phyloP scores from a whole-genome alignment of 148 eudicot species.

The Rheum nobile region DNA sequence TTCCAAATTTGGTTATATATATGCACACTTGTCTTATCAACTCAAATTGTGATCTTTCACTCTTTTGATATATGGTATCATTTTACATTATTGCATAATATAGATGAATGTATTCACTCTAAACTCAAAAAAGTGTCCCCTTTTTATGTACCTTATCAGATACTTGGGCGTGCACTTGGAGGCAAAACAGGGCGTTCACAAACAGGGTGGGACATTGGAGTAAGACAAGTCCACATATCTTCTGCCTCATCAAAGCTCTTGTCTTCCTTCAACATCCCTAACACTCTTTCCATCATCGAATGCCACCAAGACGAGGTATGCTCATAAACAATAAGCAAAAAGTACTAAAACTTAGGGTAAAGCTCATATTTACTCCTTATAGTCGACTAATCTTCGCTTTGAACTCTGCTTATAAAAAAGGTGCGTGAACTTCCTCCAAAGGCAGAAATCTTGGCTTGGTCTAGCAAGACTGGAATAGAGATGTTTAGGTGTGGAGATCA shows the following conservation, averaged over 20 bases:
- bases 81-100: not conserved
- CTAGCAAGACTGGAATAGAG: constrained; percentile 57
- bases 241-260: constrained; percentile 31
- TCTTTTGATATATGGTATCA: too few species aligned
- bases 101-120: not conserved
- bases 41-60: not conserved
- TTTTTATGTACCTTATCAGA: constrained; percentile 16
- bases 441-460: constrained; percentile 82
- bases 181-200: constrained; percentile 48
- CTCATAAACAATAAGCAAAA: not conserved
- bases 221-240: constrained; percentile 31
- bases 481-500: constrained; percentile 77
- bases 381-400: not conserved
- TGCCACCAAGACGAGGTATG: constrained; percentile 84
- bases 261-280: constrained; percentile 32
- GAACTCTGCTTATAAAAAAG: constrained; percentile 14
- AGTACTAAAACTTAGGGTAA: not conserved
- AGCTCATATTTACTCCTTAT: not conserved
- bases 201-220: constrained; percentile 86
- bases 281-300: constrained; percentile 47
- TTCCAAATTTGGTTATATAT: not conserved
- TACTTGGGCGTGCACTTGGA: constrained; percentile 60
- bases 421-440: constrained; percentile 59
- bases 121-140: not conserved
- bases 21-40: not conserved